These are phyloP conservation scores for Coleophoma cylindrospora DNA, from an alignment of 2,329 filamentous ascomycete species.

Conservation along the genomic window DNA sequence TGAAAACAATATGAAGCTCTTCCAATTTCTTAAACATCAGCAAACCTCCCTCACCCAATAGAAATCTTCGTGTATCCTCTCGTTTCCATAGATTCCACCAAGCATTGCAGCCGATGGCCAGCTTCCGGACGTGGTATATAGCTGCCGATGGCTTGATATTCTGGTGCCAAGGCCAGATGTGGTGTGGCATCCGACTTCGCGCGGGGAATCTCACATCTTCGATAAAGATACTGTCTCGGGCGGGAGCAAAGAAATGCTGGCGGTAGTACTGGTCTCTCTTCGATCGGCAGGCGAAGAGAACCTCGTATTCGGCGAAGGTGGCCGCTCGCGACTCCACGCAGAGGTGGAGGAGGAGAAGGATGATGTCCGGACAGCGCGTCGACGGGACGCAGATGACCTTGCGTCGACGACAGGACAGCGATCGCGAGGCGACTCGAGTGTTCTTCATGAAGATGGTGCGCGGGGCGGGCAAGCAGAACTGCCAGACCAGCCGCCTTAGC, in stretches of 20 bases:
- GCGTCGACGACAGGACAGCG: not conserved
- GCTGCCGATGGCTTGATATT: not conserved
- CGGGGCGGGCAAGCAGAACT: slow-evolving; percentile 36
- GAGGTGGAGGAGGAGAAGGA: not conserved
- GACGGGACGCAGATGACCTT: not conserved
- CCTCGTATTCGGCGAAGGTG: not conserved
- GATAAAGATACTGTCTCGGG: slow-evolving; percentile 1
- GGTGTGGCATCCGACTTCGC: not conserved
- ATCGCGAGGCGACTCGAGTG: not conserved
- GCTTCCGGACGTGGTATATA: not conserved
- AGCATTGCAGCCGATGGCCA: slow-evolving; percentile 1
- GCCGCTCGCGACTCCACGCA: not conserved
- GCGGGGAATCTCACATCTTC: not conserved
- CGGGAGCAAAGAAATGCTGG: not conserved
- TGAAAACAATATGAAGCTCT: slow-evolving; percentile 1
- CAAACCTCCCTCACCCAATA: not conserved
- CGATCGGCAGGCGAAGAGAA: not conserved
- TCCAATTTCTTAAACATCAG: not conserved
- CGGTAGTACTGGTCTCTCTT: not conserved
- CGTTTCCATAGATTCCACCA: slow-evolving; percentile 1
- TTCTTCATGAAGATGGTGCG: slow-evolving; percentile 26
- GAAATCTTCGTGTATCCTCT: not conserved
- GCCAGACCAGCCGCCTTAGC: slow-evolving; percentile 30
- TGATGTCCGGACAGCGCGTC: not conserved
- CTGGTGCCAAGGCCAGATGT: not conserved